These are phyloP conservation scores for Camillea tinctor DNA, from an alignment of 2,329 filamentous ascomycete species.

Conservation along the genomic window DNA sequence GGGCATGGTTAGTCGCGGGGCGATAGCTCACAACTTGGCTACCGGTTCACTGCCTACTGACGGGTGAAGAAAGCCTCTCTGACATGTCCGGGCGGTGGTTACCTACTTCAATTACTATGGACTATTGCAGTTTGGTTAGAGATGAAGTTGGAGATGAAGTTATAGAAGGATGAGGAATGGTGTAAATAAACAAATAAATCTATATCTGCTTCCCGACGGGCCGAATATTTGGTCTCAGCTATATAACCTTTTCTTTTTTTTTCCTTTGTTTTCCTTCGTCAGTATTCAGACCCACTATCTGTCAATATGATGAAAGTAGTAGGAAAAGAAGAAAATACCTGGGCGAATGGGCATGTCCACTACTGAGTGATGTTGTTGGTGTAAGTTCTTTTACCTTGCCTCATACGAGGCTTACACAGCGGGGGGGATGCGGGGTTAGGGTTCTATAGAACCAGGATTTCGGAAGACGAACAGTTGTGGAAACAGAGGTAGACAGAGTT, in stretches of 20 bases:
- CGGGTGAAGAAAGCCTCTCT: not conserved
- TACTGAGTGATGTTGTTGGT: no score
- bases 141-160: not conserved
- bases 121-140: constrained; percentile 12
- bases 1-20: not conserved
- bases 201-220: not conserved
- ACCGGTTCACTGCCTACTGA: not conserved
- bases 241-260: not conserved
- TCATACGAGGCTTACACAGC: no score
- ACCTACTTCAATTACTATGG: constrained; percentile 23
- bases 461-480: no score
- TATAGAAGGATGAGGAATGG: not conserved
- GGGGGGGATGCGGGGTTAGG: no score
- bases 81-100: constrained; percentile 11
- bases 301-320: no score
- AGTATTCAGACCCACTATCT: no score
- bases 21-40: constrained; percentile 1
- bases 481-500: no score
- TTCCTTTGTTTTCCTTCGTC: no score
- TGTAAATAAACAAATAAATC: not conserved
- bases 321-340: no score
- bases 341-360: no score
- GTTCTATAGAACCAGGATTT: no score
- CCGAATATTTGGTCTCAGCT: not conserved
- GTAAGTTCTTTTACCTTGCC: no score